Evolutionary conservation across 2,329 filamentous ascomycete species (phyloP), one percentile per base, ranked within the genome.

Genomic region (Chrysoporthe cubensis): DNA sequence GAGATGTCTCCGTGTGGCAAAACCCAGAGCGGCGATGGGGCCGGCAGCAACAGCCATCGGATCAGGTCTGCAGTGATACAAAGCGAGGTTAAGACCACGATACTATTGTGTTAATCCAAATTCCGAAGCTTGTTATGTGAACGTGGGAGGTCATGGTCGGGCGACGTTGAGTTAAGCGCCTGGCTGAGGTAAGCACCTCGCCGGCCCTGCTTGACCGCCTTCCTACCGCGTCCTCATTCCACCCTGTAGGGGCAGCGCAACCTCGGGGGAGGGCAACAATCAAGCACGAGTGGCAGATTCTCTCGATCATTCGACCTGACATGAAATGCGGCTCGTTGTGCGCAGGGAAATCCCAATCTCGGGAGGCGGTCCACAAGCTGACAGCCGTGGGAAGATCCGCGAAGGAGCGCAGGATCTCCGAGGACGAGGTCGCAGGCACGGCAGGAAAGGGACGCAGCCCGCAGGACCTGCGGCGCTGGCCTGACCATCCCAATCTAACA

Each of bases 101-200:
- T 54, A 14, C 26, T 5, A 16, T 14, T 14, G 11, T 5, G 9
- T 4, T 54, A 26, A 7, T 26, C 3, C 26, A 21, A 32, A 14
- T 6, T 18, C 5, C 9, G 1, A 13, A 40, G 18, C 34, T 13
- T 34, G 52, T 16, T 9, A 57, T 6, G 9, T 13, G 16, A 9
- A n/a, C 18, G 40, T 7, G 40, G 4, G 14, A 40, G 2, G 16
- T 14, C 16, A 57, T 16, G 34, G 34, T n/a, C 54, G 14, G 34
- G 16, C 16, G 54, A 57, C 54, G 54, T 57, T 13, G 54, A 40
- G 40, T 18, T 40, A 57, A 57, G 54, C 54, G 54, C 7, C 54
- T 57, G 16, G 54, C 54, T 57, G 54, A 57, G 54, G 54, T 57
- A 57, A 57, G 32, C 54, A 40, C n/a, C 13, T 13, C 8, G 6